phyloP scores from a whole-genome alignment of 345 rosid genomes.

The Atalantia buxifolia region DNA sequence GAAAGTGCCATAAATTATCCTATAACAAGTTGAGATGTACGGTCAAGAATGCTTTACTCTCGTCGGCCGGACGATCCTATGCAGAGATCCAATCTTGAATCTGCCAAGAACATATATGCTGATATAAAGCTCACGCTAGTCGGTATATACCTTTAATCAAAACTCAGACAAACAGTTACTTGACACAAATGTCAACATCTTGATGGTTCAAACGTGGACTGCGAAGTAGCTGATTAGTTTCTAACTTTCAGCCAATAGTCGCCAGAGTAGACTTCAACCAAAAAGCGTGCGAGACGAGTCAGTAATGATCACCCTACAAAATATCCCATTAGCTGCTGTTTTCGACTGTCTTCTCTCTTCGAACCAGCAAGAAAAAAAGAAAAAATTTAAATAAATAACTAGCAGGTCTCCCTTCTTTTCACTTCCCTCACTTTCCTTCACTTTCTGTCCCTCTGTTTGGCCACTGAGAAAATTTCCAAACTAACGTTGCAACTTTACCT shows the following conservation, averaged over 20 bases:
- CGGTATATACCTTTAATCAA: neutral
- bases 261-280: slow-evolving; percentile 15
- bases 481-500: neutral
- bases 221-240: neutral
- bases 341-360: slow-evolving; percentile 1
- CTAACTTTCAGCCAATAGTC: slow-evolving; percentile 6
- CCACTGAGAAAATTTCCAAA: neutral
- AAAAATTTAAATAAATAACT: neutral
- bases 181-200: neutral
- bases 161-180: neutral
- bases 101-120: neutral
- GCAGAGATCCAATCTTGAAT: neutral
- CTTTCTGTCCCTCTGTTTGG: slow-evolving; percentile 4
- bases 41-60: slow-evolving; percentile 4
- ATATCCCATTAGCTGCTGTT: neutral
- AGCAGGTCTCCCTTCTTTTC: neutral
- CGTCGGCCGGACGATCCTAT: neutral
- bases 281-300: neutral
- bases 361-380: no score
- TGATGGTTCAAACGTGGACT: neutral
- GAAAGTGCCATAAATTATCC: neutral
- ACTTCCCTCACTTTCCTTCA: neutral
- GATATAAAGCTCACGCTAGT: neutral
- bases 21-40: neutral
- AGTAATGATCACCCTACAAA: neutral